Conservation (phyloP, 139 green algal species). For the Chlorella sp. region DNA sequence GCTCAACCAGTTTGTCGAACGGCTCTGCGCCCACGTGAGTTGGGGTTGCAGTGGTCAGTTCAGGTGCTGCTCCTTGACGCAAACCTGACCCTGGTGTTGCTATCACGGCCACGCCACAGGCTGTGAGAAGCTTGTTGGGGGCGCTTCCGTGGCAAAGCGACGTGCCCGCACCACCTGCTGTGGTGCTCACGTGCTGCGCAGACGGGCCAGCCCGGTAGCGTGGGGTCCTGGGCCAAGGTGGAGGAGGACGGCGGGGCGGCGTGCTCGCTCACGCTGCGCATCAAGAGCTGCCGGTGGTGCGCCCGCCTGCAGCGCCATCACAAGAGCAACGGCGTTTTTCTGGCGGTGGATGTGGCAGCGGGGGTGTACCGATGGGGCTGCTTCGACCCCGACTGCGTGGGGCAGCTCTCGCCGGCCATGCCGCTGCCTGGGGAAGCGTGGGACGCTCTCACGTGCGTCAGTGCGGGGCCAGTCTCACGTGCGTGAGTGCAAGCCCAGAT, state of each 20-base stretch:
- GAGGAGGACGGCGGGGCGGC: no score
- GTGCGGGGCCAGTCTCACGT: no score
- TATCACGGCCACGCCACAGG: no score
- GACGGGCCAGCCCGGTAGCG: not conserved
- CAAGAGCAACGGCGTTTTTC: constrained; percentile 66
- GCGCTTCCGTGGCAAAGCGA: no score
- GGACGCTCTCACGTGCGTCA: no score
- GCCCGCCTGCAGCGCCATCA: constrained; percentile 60
- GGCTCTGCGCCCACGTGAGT: not conserved
- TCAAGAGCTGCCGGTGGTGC: constrained; percentile 55
- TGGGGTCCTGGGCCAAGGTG: no score
- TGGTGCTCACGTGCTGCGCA: not conserved
- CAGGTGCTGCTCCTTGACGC: no score
- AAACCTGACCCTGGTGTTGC: no score
- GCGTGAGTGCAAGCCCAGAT: no score
- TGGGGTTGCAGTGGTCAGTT: no score
- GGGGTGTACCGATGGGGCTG: constrained; percentile 53
- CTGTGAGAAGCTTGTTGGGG: no score
- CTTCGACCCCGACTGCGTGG: constrained; percentile 51
- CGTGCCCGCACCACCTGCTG: no score
- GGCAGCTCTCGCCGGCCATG: constrained; percentile 35
- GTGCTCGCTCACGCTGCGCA: constrained; percentile 34
- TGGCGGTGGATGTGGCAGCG: constrained; percentile 24
- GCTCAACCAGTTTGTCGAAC: constrained; percentile 4
- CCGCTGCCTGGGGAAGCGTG: constrained; percentile 27